phyloP scores from a whole-genome alignment of 306 rosid species.

The Lupinus albus region DNA sequence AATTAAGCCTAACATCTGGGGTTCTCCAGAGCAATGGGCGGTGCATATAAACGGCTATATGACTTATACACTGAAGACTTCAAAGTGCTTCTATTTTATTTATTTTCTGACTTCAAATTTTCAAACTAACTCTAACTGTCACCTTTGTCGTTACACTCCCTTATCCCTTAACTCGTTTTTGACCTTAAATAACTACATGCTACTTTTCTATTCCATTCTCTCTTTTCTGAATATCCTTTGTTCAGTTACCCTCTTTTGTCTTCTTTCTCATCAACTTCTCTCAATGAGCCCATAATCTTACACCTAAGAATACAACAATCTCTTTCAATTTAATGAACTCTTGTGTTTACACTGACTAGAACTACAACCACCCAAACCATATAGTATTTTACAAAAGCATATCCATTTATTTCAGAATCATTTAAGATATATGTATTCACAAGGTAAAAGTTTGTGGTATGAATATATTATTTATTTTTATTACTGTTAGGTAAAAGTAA shows the following conservation, averaged over 20 bases:
- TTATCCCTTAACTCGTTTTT: constrained; percentile 16
- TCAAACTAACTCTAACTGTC: constrained; percentile 12
- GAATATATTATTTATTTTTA: too few relatives aligned
- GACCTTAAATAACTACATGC: background rate
- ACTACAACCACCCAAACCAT: background rate
- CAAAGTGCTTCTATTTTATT: too few relatives aligned
- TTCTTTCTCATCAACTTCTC: background rate
- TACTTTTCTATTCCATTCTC: background rate
- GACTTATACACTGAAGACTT: too few relatives aligned
- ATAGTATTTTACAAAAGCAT: background rate
- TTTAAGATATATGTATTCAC: too few relatives aligned
- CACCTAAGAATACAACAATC: background rate
- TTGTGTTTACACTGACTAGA: background rate
- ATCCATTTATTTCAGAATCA: background rate
- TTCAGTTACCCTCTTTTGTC: background rate
- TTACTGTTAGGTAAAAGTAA: too few relatives aligned
- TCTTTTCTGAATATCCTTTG: background rate
- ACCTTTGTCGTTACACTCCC: background rate
- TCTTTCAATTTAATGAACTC: background rate
- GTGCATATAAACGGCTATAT: too few relatives aligned
- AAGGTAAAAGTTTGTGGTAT: too few relatives aligned
- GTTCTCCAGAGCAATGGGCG: too few relatives aligned
- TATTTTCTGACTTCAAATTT: too few relatives aligned
- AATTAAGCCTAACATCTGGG: too few relatives aligned
- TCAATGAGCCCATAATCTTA: background rate